Evolutionary conservation across 345 rosid genomes (phyloP).

Genomic region (Sonneratia alba): DNA sequence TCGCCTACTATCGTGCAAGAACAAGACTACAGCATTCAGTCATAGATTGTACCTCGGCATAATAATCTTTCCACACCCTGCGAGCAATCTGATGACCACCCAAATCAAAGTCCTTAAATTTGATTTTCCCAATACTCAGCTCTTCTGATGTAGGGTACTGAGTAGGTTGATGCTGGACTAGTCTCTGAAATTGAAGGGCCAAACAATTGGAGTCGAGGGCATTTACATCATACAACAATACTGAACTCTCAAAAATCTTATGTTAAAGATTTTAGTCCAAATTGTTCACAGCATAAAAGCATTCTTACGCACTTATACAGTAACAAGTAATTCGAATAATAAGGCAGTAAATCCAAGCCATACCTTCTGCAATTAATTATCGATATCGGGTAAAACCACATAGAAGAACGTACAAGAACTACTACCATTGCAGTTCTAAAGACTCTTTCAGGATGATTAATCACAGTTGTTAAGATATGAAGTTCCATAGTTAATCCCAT

Average conservation of each 20-base stretch:
- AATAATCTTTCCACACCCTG: constrained; percentile 89
- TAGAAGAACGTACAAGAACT: neutral
- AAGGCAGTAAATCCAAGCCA: neutral
- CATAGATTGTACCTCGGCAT: constrained; percentile 46
- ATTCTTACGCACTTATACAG: neutral
- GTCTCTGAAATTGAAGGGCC: constrained; percentile 38
- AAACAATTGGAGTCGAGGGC: neutral
- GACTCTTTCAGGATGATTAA: too few relatives aligned
- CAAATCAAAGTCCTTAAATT: constrained; percentile 84
- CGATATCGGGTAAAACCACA: neutral
- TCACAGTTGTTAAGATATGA: too few relatives aligned
- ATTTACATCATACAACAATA: neutral
- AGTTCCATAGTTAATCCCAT: too few relatives aligned
- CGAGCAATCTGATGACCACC: constrained; percentile 97
- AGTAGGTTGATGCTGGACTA: constrained; percentile 89
- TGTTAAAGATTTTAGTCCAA: neutral
- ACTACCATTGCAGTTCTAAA: too few relatives aligned
- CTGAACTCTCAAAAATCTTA: neutral
- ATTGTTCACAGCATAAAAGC: neutral
- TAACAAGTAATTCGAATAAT: neutral
- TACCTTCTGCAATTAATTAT: neutral
- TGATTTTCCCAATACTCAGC: constrained; percentile 82
- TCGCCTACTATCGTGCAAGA: neutral
- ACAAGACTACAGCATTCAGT: neutral
- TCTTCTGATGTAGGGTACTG: constrained; percentile 92